These are phyloP conservation scores for Pichia sp. DNA, from an alignment of 1,139 yeast species.

Conservation along the genomic window DNA sequence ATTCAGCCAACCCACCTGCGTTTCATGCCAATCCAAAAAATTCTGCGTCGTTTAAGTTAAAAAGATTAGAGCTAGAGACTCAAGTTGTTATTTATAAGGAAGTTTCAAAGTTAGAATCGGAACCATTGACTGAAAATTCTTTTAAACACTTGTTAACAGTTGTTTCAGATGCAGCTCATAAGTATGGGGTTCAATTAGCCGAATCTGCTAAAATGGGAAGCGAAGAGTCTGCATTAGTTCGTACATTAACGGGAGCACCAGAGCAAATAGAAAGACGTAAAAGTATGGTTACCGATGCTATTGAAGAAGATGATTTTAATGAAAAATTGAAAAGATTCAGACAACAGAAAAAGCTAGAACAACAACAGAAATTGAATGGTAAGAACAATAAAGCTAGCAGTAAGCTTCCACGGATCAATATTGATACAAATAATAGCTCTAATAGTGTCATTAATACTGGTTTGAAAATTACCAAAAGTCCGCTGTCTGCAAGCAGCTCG, in stretches of 20 bases:
- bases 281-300: constrained; percentile 15
- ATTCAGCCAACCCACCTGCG: constrained; percentile 16
- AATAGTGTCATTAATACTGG: neutral
- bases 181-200: constrained; percentile 29
- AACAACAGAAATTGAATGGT: constrained; percentile 3
- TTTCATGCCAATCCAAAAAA: constrained; percentile 9
- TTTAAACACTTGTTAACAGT: constrained; percentile 26
- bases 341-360: constrained; percentile 8
- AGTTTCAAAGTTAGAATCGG: constrained; percentile 19
- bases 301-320: constrained; percentile 10
- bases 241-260: constrained; percentile 31
- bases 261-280: constrained; percentile 17
- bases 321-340: constrained; percentile 11
- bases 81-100: constrained; percentile 24
- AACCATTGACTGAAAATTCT: constrained; percentile 23
- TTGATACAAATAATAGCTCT: constrained; percentile 1
- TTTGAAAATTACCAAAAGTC: neutral
- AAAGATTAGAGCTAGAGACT: constrained; percentile 20
- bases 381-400: neutral
- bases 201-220: constrained; percentile 29
- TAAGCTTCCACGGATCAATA: constrained; percentile 11
- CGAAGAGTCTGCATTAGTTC: constrained; percentile 28
- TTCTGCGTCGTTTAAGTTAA: constrained; percentile 19
- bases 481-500: neutral
- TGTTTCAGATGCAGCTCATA: constrained; percentile 28